phyloP scores from a whole-genome alignment of 371 early-diverging fungal species.

The Hamiltosporidium tvaerminnensis region DNA sequence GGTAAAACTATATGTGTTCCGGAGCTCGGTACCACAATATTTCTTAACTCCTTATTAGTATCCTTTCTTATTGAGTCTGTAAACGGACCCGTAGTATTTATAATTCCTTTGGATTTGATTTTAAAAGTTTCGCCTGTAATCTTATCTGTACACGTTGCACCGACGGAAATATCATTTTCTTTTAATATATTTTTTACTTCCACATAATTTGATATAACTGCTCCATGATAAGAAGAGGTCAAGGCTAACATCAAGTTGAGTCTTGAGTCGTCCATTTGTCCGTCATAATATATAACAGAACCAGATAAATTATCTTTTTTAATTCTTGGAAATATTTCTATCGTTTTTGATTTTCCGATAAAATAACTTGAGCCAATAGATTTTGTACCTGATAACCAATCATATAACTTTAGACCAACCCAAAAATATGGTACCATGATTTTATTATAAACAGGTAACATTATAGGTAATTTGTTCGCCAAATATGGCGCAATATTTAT shows the following conservation, averaged over 20 bases:
- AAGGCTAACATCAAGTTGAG: slow-evolving; percentile 84
- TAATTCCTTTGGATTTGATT: slow-evolving; percentile 73
- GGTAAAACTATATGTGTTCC: slow-evolving; percentile 89
- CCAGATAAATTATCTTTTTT: slow-evolving; percentile 71
- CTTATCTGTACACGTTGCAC: slow-evolving; percentile 66
- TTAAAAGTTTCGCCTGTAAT: slow-evolving; percentile 70
- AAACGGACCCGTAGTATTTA: slow-evolving; percentile 73
- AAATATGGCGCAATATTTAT: slow-evolving; percentile 85
- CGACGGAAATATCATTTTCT: slow-evolving; percentile 59
- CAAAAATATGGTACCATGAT: slow-evolving; percentile 89
- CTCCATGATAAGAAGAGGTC: slow-evolving; percentile 79
- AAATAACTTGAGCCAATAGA: slow-evolving; percentile 71
- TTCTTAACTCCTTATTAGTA: slow-evolving; percentile 61
- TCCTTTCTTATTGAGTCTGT: slow-evolving; percentile 65
- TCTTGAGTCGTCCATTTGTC: slow-evolving; percentile 85
- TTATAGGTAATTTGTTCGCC: slow-evolving; percentile 72
- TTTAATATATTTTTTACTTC: slow-evolving; percentile 69
- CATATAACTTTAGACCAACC: slow-evolving; percentile 81
- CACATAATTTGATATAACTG: slow-evolving; percentile 77
- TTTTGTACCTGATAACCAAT: slow-evolving; percentile 71
- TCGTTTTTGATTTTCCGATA: slow-evolving; percentile 63
- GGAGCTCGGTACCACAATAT: slow-evolving; percentile 74
- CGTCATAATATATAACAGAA: slow-evolving; percentile 89
- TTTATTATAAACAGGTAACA: slow-evolving; percentile 80
- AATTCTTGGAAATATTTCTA: slow-evolving; percentile 81